Evolutionary conservation across 139 green algal species (phyloP), one percentile per base, ranked within the genome.

Genomic region (Chlorella sorokiniana): DNA sequence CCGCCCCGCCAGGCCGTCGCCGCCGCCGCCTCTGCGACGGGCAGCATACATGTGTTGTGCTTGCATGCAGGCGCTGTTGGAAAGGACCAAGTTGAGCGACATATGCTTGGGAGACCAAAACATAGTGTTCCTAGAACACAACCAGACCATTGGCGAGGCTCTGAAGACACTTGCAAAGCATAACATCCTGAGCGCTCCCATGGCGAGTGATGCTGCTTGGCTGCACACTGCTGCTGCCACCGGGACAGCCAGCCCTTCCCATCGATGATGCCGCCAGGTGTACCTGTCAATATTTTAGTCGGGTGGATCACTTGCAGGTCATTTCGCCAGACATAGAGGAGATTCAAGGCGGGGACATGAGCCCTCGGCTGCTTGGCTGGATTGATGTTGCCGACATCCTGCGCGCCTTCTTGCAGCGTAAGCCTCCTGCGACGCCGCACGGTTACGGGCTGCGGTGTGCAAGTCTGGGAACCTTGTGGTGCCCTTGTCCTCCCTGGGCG

Each of bases 181-280:
- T n/a, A 69, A 86, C 33, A 93, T 96, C 68, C 81, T 96, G 9
- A 92, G 84, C 6, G 93, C 93, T 0, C 93, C 92, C 0, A 68
- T 96, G 37, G 73, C 54, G 54, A 16, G 73, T 54, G 35, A 6
- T 65, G 18, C 10, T 10, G 18, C 16, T 33, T 16, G 56, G 16
- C 6, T 33, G 56, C n/a, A 31, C 56, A 16, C 18, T 33, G 18
- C 56, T 31, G 56, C 56, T 22, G 56, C 18, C 56, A n/a, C n/a
- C n/a, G n/a, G n/a, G n/a, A n/a, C n/a, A n/a, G n/a, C n/a, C n/a
- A n/a, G n/a, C n/a, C n/a, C n/a, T n/a, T n/a, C n/a, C n/a, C n/a
- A n/a, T n/a, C n/a, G n/a, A n/a, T n/a, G n/a, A n/a, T n/a, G n/a
- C n/a, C n/a, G n/a, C n/a, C n/a, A n/a, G n/a, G n/a, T n/a, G n/a